Evolutionary conservation across 352 stramenopile genomes (phyloP), one percentile per base, ranked within the genome.

Genomic region (Phytophthora citrophthora): DNA sequence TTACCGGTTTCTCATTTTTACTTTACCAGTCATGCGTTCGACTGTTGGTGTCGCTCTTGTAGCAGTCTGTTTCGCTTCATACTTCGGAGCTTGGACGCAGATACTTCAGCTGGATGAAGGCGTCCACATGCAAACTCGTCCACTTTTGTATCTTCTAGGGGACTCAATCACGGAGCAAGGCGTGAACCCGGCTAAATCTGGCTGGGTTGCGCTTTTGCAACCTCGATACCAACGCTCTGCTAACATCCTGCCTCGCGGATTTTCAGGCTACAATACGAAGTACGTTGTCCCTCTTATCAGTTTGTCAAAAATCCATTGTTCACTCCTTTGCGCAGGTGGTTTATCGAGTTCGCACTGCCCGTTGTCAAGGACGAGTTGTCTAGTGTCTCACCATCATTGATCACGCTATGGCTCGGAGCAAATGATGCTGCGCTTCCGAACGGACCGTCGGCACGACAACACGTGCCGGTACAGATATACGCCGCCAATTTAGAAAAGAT

Each of bases 141-240:
- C 74, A 15, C 52, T 67, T 38, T 54, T 90, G 32, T 62, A 85
- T 13, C 70, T 90, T 8, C 31, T 81, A 13, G 84, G 84, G 13
- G 85, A 93, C 68, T 93, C 85, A 24, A 78, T 91, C 70, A 93
- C 83, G 31, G 63, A 91, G 61, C 58, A 72, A 24, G 81, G 74
- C 5, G 72, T 62, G 23, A 54, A 84, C 26, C 67, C 57, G 13
- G 49, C 72, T 24, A 53, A 65, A 39, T 59, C 64, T 44, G 85
- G 84, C 13, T 93, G 77, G 70, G 69, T 72, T 34, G 36, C 62
- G 5, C 67, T 85, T 16, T 61, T 93, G 41, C 70, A 81, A 36
- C 32, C 81, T 12, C 62, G 75, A 27, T 88, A 81, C 48, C 54
- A 86, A 20, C 82, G 81, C 20, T 86, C 70, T 34, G 61, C 74